Conservation (phyloP, 202 grass and related monocot species). For the Panicum virgatum region DNA sequence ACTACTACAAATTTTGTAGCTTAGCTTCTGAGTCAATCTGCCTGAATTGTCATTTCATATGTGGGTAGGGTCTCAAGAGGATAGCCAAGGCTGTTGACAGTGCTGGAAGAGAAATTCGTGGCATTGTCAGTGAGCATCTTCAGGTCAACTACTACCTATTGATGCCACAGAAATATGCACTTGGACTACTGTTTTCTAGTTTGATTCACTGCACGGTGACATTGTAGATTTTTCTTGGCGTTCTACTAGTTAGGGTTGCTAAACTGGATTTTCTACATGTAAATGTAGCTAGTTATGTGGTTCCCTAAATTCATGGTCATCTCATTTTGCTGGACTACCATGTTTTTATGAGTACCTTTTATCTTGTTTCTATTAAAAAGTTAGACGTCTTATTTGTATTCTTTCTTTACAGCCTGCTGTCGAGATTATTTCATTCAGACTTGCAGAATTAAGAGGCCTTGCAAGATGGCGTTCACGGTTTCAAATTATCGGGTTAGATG, state of each 20-base stretch:
- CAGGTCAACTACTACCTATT: constrained; percentile 51
- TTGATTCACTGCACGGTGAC: constrained; percentile 18
- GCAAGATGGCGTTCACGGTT: constrained; percentile 85
- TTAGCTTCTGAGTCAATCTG: constrained; percentile 18
- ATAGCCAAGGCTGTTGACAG: constrained; percentile 75
- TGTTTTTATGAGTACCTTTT: background rate
- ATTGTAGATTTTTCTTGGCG: constrained; percentile 17
- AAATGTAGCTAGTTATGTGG: background rate
- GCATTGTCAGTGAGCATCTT: constrained; percentile 86
- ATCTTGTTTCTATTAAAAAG: constrained; percentile 9
- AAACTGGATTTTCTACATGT: constrained; percentile 12
- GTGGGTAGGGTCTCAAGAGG: constrained; percentile 81
- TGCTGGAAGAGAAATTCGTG: constrained; percentile 87
- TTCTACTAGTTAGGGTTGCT: background rate
- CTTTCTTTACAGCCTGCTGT: constrained; percentile 72
- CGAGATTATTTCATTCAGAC: constrained; percentile 91
- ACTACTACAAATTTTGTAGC: constrained; percentile 17
- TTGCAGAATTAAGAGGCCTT: constrained; percentile 87
- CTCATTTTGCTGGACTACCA: constrained; percentile 8
- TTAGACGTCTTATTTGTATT: constrained; percentile 30
- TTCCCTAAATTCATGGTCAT: constrained; percentile 20
- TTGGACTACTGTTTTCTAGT: background rate
- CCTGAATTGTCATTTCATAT: constrained; percentile 41
- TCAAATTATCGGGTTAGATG: constrained; percentile 87
- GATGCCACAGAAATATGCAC: constrained; percentile 12